Percentiles rank a stretch among this genome's conserved stretches.
phyloP scores from a whole-genome alignment of 2,329 filamentous ascomycete genomes.

The Beauveria scarabaeidicola region DNA sequence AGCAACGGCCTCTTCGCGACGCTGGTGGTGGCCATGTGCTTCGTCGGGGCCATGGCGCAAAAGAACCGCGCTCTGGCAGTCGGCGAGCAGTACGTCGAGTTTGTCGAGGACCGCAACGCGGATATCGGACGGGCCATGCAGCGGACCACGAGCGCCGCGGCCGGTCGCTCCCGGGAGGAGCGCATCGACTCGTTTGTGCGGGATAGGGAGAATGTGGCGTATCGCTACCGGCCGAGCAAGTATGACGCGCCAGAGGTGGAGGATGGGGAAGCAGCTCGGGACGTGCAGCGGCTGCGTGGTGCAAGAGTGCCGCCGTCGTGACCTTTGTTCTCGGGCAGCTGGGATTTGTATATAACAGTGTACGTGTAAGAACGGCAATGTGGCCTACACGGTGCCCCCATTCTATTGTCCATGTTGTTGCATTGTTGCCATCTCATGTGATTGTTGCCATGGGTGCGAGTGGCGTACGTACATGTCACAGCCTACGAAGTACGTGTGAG shows the following conservation, averaged over 20 bases:
- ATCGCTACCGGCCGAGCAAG: constrained; percentile 23
- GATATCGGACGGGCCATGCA: constrained; percentile 54
- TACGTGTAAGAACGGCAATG: background rate
- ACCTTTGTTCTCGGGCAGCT: background rate
- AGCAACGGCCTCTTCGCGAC: constrained; percentile 68
- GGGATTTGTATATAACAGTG: background rate
- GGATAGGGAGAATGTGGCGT: constrained; percentile 50
- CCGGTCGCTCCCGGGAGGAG: constrained; percentile 48
- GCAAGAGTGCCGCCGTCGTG: background rate
- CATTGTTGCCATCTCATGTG: background rate
- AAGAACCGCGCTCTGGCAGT: constrained; percentile 58
- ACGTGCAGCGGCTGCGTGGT: background rate
- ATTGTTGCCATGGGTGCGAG: background rate
- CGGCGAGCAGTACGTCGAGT: constrained; percentile 54
- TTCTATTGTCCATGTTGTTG: too few relatives aligned
- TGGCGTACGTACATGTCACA: too few relatives aligned
- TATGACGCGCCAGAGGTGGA: constrained; percentile 17
- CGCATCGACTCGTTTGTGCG: constrained; percentile 71
- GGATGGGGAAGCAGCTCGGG: background rate
- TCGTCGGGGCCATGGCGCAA: constrained; percentile 65
- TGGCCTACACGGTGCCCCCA: background rate
- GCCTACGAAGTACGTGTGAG: too few relatives aligned
- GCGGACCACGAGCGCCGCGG: constrained; percentile 43
- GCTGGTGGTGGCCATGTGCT: constrained; percentile 60
- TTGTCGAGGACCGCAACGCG: constrained; percentile 56